These are phyloP conservation scores for Neurospora sp. DNA, from an alignment of 495 filamentous ascomycete genomes.

Conservation along the genomic window DNA sequence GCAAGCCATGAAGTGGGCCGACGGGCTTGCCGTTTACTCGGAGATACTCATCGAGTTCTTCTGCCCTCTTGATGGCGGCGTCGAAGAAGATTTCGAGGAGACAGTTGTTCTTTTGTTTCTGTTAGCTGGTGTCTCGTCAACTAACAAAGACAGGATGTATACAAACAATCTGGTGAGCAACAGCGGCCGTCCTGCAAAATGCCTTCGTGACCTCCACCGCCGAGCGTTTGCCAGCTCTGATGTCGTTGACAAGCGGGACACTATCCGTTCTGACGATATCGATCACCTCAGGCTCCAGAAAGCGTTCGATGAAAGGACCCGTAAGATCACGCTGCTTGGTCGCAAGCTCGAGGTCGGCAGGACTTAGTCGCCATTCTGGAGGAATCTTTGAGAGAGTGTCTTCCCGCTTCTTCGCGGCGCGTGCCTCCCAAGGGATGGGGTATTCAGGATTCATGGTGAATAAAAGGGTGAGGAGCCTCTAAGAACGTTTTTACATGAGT, in stretches of 20 bases:
- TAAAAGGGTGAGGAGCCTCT: neutral
- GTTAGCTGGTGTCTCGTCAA: neutral
- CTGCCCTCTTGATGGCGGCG: conserved; percentile 47
- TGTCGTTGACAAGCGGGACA: conserved; percentile 8
- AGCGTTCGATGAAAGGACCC: conserved; percentile 23
- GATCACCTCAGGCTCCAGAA: conserved; percentile 12
- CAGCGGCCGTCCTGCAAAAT: conserved; percentile 42
- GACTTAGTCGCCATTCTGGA: conserved; percentile 16
- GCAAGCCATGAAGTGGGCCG: conserved; percentile 60
- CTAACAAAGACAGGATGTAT: neutral
- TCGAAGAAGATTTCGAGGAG: conserved; percentile 58
- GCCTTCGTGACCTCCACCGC: conserved; percentile 31
- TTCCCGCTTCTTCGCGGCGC: conserved; percentile 15
- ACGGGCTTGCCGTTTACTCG: conserved; percentile 35
- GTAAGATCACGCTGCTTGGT: conserved; percentile 15
- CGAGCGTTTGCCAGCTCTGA: conserved; percentile 10
- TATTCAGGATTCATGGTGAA: neutral
- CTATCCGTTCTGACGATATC: conserved; percentile 12
- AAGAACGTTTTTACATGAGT: neutral
- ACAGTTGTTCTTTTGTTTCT: conserved; percentile 36
- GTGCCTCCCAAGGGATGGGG: conserved; percentile 12
- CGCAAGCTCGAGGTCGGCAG: conserved; percentile 9
- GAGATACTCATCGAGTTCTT: conserved; percentile 44
- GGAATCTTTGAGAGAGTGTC: conserved; percentile 16
- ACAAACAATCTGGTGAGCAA: conserved; percentile 48